Evolutionary conservation across 495 filamentous ascomycete species (phyloP), one percentile per base, ranked within the genome.

Genomic region (Podospora bellae-mahoneyi): DNA sequence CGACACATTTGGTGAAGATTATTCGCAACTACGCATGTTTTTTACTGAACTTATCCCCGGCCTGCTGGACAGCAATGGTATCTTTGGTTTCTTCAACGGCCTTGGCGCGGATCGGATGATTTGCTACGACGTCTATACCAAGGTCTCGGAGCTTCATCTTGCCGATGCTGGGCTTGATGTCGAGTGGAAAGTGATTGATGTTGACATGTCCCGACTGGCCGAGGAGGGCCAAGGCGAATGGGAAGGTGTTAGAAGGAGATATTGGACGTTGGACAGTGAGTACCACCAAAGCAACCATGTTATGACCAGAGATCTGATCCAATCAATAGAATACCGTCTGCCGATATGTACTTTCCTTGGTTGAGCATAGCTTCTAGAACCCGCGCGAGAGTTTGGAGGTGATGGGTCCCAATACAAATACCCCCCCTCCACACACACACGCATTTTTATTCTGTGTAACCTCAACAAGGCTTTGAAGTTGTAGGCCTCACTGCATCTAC

Each of bases 1-100:
- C 73, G 96, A 98, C 75, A 99, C 95, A 0, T 99, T 97, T 72
- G 95, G 94, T 7, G 96, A 98, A 79, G 89, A 91, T 59, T 99
- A 99, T 79, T 81, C 79, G 5, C 91, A 92, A 75, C 86, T 99
- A 55, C 89, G 89, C 39, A 83, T 88, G 34, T 99, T 99, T 81
- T 97, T 99, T 77, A 87, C 84, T 15, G 94, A 99, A 75, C 89
- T 89, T 70, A 87, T 97, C 0, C 90, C 96, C 60, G 89, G 86
- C 0, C 75, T 98, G 56, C 79, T 99, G 4, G 89, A 91, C 74
- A 80, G 84, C 60, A 78, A 88, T 18, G 92, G 94, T 0, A 86
- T 81, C 19, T 99, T 96, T 81, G 88, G 93, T 23, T 98, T 97
- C 81, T 99, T 98, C 78, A 95, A 98, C 76, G 95, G 95, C 0